Evolutionary conservation across 257 asterid genomes (phyloP).

Genomic region (Solanum chiquidenum): DNA sequence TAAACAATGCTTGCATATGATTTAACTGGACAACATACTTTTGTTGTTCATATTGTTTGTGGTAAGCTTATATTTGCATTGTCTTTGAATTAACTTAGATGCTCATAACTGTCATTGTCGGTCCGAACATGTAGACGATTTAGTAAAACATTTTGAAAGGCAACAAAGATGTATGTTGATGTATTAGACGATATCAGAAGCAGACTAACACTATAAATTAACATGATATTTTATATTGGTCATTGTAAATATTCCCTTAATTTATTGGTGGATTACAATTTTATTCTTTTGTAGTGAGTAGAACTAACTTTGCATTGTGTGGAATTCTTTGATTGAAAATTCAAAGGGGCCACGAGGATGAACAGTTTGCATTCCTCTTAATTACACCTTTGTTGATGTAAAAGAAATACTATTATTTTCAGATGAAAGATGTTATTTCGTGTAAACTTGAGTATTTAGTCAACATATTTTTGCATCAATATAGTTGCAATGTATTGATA

Average conservation of each 20-base stretch:
- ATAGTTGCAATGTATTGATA: no score
- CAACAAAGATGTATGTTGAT: background rate
- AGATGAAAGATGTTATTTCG: no score
- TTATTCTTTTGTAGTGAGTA: background rate
- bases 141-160: no score
- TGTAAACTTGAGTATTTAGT: background rate
- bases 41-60: background rate
- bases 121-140: background rate
- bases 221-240: background rate
- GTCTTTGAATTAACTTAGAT: background rate
- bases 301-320: background rate
- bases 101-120: background rate
- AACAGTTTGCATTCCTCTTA: background rate
- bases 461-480: background rate
- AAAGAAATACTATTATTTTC: background rate
- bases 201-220: background rate
- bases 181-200: background rate
- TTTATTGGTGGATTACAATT: background rate
- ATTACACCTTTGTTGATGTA: background rate
- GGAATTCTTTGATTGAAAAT: background rate
- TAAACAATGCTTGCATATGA: background rate
- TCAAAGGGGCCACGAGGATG: background rate
- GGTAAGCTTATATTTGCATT: background rate
- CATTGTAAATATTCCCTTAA: background rate
- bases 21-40: background rate